Conservation (phyloP, 257 asterid genomes). For the Solanum arcanum region DNA sequence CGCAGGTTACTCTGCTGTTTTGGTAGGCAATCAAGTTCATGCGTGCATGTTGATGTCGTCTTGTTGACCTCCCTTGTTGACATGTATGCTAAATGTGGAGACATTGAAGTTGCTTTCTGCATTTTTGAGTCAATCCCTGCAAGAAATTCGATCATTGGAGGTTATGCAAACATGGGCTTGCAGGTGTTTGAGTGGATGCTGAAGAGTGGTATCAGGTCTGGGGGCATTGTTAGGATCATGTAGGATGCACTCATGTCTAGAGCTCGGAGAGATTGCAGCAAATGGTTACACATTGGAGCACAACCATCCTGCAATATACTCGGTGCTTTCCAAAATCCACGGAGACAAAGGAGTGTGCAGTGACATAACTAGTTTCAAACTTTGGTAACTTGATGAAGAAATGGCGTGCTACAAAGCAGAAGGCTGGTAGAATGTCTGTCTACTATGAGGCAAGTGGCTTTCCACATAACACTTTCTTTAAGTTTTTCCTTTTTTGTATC, state of each 20-base stretch:
- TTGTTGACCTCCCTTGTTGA: slow-evolving; percentile 56
- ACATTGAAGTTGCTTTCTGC: slow-evolving; percentile 7
- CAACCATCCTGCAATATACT: too few species aligned
- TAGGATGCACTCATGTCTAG: neutral
- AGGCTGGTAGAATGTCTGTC: neutral
- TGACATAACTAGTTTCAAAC: too few species aligned
- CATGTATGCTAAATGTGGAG: slow-evolving; percentile 78
- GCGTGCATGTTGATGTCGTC: slow-evolving; percentile 22
- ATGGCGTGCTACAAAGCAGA: too few species aligned
- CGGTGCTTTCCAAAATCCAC: neutral
- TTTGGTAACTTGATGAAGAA: too few species aligned
- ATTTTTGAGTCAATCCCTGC: neutral
- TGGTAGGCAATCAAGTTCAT: neutral
- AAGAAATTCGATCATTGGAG: slow-evolving; percentile 36
- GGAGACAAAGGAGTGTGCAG: neutral
- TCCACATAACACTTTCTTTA: neutral
- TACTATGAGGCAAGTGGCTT: neutral
- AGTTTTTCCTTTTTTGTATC: neutral
- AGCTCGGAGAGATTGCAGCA: neutral
- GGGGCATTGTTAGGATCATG: neutral
- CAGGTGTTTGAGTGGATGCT: slow-evolving; percentile 10
- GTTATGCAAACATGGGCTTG: slow-evolving; percentile 43
- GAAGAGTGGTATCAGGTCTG: slow-evolving; percentile 3
- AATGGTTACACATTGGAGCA: too few species aligned
- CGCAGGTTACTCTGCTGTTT: neutral